Evolutionary conservation across 257 asterid genomes (phyloP), one percentile per base, ranked within the genome.

Genomic region (Cordia subcordata): DNA sequence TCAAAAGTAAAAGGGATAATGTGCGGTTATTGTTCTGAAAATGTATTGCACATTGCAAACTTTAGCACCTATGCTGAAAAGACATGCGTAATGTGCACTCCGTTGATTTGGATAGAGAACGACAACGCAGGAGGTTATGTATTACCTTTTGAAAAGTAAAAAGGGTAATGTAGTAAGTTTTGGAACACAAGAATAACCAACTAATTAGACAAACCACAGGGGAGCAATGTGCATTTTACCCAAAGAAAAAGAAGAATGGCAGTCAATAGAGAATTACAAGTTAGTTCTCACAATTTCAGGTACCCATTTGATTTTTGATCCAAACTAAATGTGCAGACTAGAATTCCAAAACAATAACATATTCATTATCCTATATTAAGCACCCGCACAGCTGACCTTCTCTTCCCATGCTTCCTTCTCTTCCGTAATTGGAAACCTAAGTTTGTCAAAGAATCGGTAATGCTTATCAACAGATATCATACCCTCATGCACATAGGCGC

Each of bases 361-460:
- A 59, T 13, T 44, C 33, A 32, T 37, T 60, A 17, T n/a, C 23
- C 39, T 8, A 16, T 17, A 60, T 70, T 12, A n/a, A 44, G 56
- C 27, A 42, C 18, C 45, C 54, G 18, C 11, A 35, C 18, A 67
- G 67, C 82, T 77, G 70, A 86, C 96, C 83, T 86, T 92, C 77
- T 92, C 97, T 77, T 78, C 82, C 99, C 99, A 92, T 55, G 97
- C 94, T 53, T 83, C 96, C 16, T 82, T 81, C 65, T 81, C 94
- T 72, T 84, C 88, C 11, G 82, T 84, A 44, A 88, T 77, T n/a
- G 99, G 99, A 79, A 92, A 92, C 61, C 72, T 70, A 57, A 92
- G 87, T 17, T 51, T 64, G 55, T 85, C 83, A 72, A 88, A 92
- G 79, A 75, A 75, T 72, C 76, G 81, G 53, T 61, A 49, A 44